Conservation (phyloP, 192 early-diverging fungal genomes). For the Mycoemilia scoparia region DNA sequence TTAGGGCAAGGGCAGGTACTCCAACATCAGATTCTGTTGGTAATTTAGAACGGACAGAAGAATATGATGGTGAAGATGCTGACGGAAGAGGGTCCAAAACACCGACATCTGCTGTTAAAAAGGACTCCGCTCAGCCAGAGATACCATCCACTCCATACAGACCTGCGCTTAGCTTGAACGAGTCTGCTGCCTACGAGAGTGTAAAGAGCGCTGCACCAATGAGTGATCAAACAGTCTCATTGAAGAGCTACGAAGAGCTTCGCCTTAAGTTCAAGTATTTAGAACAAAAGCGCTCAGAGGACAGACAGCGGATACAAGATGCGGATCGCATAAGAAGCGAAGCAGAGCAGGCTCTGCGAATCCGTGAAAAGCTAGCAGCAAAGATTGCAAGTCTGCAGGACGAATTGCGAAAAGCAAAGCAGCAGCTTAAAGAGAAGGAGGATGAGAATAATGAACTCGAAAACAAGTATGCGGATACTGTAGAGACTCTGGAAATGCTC, state of each 20-base stretch:
- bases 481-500: constrained; percentile 69
- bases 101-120: too few relatives aligned
- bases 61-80: too few relatives aligned
- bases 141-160: constrained; percentile 12
- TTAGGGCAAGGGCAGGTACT: too few relatives aligned
- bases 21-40: too few relatives aligned
- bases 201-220: constrained; percentile 1
- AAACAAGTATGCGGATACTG: constrained; percentile 44
- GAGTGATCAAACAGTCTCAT: constrained; percentile 23
- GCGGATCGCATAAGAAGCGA: constrained; percentile 52
- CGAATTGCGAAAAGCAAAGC: constrained; percentile 46
- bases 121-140: constrained; percentile 4
- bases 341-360: constrained; percentile 45
- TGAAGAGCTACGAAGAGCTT: constrained; percentile 65
- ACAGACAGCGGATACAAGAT: constrained; percentile 52
- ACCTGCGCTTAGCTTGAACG: constrained; percentile 21
- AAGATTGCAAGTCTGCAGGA: constrained; percentile 53
- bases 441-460: constrained; percentile 50
- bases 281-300: constrained; percentile 66
- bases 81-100: too few relatives aligned
- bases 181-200: constrained; percentile 7
- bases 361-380: constrained; percentile 44
- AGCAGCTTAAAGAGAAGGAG: constrained; percentile 31
- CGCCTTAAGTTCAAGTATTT: constrained; percentile 54
- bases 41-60: too few relatives aligned